Conservation (phyloP, 139 green algal genomes). For the Gonium pectorale region DNA sequence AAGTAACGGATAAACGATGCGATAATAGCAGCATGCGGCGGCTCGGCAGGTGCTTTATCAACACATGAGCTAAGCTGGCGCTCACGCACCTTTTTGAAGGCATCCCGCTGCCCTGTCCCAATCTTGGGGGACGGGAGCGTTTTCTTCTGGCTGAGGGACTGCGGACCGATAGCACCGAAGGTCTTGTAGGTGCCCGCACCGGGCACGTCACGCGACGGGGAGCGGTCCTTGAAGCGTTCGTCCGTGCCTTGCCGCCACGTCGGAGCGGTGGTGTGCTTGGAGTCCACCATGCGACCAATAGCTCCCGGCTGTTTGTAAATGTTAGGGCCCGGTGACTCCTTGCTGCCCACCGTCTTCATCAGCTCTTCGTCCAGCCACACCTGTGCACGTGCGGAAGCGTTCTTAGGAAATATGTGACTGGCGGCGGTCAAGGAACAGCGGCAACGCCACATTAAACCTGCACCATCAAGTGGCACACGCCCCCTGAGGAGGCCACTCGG, state of each 20-base stretch:
- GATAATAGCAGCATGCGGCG: neutral
- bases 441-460: too few relatives aligned
- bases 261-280: slow-evolving; percentile 46
- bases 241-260: slow-evolving; percentile 52
- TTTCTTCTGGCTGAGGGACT: slow-evolving; percentile 68
- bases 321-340: slow-evolving; percentile 63
- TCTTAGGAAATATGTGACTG: too few relatives aligned
- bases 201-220: slow-evolving; percentile 51
- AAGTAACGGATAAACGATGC: neutral
- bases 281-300: slow-evolving; percentile 62
- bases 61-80: too few relatives aligned
- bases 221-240: slow-evolving; percentile 55
- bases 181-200: slow-evolving; percentile 66
- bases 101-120: slow-evolving; percentile 65
- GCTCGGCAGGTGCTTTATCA: too few relatives aligned
- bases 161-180: slow-evolving; percentile 60
- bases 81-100: slow-evolving; percentile 63
- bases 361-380: slow-evolving; percentile 73
- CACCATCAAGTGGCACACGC: too few relatives aligned
- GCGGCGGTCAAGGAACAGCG: too few relatives aligned
- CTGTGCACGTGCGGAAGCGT: too few relatives aligned
- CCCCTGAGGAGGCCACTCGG: too few relatives aligned
- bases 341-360: slow-evolving; percentile 65
- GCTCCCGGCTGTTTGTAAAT: slow-evolving; percentile 55
- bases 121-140: slow-evolving; percentile 68